Conservation (phyloP, 192 early-diverging fungal species). For the Backusella circina region DNA sequence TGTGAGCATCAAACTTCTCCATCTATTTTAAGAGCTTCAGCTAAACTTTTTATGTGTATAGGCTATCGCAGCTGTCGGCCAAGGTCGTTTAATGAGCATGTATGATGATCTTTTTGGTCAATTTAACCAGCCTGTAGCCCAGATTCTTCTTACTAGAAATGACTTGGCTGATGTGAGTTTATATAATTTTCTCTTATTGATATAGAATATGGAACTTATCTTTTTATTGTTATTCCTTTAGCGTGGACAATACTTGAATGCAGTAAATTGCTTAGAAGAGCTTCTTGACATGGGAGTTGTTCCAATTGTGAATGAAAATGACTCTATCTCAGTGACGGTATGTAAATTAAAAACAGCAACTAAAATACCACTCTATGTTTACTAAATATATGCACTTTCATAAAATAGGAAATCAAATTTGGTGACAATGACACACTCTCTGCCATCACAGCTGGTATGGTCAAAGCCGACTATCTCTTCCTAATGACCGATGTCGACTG, state of each 20-base stretch:
- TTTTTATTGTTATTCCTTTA: slow-evolving; percentile 31
- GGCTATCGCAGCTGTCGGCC: slow-evolving; percentile 96
- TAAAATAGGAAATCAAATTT: slow-evolving; percentile 82
- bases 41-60: slow-evolving; percentile 22
- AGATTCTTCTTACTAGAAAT: slow-evolving; percentile 90
- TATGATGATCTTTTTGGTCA: slow-evolving; percentile 94
- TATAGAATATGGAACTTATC: slow-evolving; percentile 2
- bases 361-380: not conserved
- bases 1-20: slow-evolving; percentile 11
- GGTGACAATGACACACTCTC: slow-evolving; percentile 99
- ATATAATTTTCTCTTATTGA: slow-evolving; percentile 2
- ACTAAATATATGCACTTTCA: not conserved
- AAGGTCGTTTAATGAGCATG: slow-evolving; percentile 94
- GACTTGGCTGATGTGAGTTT: slow-evolving; percentile 80
- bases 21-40: not conserved
- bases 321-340: slow-evolving; percentile 77
- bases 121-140: slow-evolving; percentile 90
- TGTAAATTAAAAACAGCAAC: not conserved
- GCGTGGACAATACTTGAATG: slow-evolving; percentile 95
- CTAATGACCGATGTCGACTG: slow-evolving; percentile 97
- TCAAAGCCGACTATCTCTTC: slow-evolving; percentile 94
- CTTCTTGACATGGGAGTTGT: slow-evolving; percentile 87
- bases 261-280: slow-evolving; percentile 89
- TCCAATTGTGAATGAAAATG: slow-evolving; percentile 99
- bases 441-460: slow-evolving; percentile 96